A percentile compares a stretch with the other conserved stretches of the same genome.
Evolutionary conservation across 2,329 filamentous ascomycete genomes (phyloP).

Genomic region (Coleophoma crateriformis): DNA sequence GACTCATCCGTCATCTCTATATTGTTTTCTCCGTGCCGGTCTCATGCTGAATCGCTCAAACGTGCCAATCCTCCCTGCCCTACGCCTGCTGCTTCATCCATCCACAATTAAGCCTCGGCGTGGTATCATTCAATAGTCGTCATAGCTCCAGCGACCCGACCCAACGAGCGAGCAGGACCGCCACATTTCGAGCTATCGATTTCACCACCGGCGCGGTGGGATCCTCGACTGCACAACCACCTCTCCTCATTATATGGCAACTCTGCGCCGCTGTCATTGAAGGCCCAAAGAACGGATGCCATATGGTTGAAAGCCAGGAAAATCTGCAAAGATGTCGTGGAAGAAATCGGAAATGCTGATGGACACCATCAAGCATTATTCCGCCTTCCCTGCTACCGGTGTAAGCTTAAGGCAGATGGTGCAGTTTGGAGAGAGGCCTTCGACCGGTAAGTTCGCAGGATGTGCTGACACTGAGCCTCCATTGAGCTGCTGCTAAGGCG

Average conservation of each 20-base stretch:
- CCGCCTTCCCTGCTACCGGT: constrained; percentile 92
- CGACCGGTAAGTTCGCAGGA: constrained; percentile 61
- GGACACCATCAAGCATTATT: constrained; percentile 96
- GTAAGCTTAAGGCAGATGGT: constrained; percentile 98
- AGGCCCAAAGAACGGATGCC: constrained; percentile 10
- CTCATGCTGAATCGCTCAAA: background rate
- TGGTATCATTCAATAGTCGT: constrained; percentile 1
- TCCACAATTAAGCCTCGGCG: constrained; percentile 1
- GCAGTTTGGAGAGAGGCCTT: constrained; percentile 92
- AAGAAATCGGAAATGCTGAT: constrained; percentile 85
- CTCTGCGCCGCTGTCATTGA: constrained; percentile 6
- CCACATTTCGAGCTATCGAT: background rate
- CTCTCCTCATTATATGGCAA: constrained; percentile 9
- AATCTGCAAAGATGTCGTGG: constrained; percentile 71
- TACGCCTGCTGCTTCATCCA: background rate
- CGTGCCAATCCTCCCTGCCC: background rate
- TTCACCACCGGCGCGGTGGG: constrained; percentile 9
- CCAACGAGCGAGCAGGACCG: too few relatives aligned
- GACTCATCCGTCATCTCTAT: background rate
- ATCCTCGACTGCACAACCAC: constrained; percentile 2
- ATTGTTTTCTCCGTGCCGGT: too few relatives aligned
- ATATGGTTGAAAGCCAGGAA: constrained; percentile 23
- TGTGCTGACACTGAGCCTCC: background rate
- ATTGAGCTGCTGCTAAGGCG: constrained; percentile 4
- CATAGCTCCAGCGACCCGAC: background rate